Conservation (phyloP, 2,329 filamentous ascomycete species). For the Metarhizium rileyi region DNA sequence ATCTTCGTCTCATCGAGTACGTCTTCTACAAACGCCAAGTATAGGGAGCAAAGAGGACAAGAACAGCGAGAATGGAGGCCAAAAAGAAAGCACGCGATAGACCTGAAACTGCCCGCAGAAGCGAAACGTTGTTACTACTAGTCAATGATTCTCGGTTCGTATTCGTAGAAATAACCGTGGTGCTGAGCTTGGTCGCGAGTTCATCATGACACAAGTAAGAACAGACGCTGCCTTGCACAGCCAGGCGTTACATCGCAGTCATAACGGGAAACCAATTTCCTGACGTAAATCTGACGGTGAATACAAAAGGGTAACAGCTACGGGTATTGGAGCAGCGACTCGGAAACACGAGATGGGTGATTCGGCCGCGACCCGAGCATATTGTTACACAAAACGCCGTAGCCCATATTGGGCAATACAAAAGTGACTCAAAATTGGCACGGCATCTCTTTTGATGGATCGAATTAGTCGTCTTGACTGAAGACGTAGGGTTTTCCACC, state of each 20-base stretch:
- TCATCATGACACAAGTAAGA: conserved; percentile 9
- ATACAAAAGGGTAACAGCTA: conserved; percentile 3
- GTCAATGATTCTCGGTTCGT: conserved; percentile 6
- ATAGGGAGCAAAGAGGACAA: background rate
- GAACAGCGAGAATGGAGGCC: background rate
- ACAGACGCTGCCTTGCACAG: background rate
- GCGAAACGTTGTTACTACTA: conserved; percentile 5
- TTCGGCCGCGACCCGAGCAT: conserved; percentile 7
- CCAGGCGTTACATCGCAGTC: conserved; percentile 5
- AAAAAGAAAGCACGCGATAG: background rate
- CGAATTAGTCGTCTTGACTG: background rate
- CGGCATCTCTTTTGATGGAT: conserved; percentile 23
- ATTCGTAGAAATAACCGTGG: conserved; percentile 7
- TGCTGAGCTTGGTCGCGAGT: conserved; percentile 3
- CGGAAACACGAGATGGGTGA: conserved; percentile 8
- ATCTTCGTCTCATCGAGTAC: background rate
- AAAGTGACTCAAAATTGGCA: conserved; percentile 7
- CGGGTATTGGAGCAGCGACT: conserved; percentile 1
- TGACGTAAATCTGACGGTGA: conserved; percentile 3
- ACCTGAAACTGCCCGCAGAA: conserved; percentile 4
- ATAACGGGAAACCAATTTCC: conserved; percentile 8
- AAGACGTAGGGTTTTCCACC: too few relatives aligned
- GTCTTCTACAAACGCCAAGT: background rate
- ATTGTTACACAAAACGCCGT: conserved; percentile 6
- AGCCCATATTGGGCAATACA: conserved; percentile 8